phyloP scores from a whole-genome alignment of 2,329 filamentous ascomycete genomes.

The Aspergillaceae sp. region DNA sequence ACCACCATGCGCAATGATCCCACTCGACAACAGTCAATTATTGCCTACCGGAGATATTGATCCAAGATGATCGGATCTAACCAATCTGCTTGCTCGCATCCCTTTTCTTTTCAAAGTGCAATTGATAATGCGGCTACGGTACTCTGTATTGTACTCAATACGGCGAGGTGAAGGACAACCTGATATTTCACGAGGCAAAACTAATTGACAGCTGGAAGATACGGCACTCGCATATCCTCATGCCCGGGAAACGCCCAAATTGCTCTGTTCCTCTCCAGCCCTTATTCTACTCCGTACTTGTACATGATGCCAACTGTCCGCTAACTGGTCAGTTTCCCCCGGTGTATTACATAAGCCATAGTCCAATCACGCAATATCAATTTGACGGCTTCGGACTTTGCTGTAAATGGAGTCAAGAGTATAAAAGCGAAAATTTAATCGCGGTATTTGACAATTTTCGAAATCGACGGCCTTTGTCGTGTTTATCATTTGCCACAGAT shows the following conservation, averaged over 20 bases:
- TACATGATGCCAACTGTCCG: neutral
- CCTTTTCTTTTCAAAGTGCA: no score
- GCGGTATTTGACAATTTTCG: constrained; percentile 14
- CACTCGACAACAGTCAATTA: no score
- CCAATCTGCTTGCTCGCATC: no score
- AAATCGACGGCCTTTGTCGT: neutral
- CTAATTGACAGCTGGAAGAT: no score
- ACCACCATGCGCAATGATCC: neutral
- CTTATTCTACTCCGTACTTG: neutral
- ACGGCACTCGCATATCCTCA: no score
- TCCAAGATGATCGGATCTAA: no score
- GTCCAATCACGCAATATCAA: constrained; percentile 22
- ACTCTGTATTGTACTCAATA: neutral
- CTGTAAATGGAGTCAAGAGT: no score
- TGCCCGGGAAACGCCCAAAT: no score
- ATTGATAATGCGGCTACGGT: no score
- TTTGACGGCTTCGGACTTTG: constrained; percentile 19
- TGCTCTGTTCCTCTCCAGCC: neutral
- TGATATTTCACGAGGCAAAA: no score
- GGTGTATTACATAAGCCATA: constrained; percentile 14
- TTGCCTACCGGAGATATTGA: no score
- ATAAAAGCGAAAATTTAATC: neutral
- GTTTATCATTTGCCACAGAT: constrained; percentile 7
- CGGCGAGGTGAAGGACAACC: neutral
- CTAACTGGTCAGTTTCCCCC: neutral